Percentiles rank a stretch among this genome's conserved stretches.
Evolutionary conservation across 2,329 filamentous ascomycete genomes (phyloP).

Genomic region (Rutstroemia sp.): DNA sequence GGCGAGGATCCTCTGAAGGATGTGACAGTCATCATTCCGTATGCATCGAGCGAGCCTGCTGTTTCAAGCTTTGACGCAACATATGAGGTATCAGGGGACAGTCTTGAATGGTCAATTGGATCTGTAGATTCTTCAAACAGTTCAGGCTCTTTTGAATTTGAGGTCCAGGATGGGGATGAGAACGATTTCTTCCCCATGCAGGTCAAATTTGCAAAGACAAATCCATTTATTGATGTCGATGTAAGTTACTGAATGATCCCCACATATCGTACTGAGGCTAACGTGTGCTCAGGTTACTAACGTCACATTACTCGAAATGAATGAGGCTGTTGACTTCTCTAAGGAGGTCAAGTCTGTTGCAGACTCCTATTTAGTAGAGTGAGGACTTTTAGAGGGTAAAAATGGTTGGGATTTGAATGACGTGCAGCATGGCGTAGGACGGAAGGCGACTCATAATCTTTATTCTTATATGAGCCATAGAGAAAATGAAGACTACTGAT

Average conservation of each 20-base stretch:
- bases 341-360: slow-evolving; percentile 74
- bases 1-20: slow-evolving; percentile 73
- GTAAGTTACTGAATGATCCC: slow-evolving; percentile 47
- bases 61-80: slow-evolving; percentile 90
- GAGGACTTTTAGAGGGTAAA: slow-evolving; percentile 30
- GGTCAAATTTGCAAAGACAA: slow-evolving; percentile 77
- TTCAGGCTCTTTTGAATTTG: slow-evolving; percentile 89
- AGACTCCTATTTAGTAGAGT: slow-evolving; percentile 72
- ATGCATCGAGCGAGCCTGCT: slow-evolving; percentile 72
- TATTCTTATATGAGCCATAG: slow-evolving; percentile 12
- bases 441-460: slow-evolving; percentile 12
- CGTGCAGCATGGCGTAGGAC: slow-evolving; percentile 23
- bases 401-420: slow-evolving; percentile 12
- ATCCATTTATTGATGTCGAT: slow-evolving; percentile 86
- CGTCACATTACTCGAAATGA: slow-evolving; percentile 65
- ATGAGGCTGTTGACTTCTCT: slow-evolving; percentile 73
- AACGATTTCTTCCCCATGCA: slow-evolving; percentile 98
- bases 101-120: slow-evolving; percentile 89
- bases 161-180: slow-evolving; percentile 79
- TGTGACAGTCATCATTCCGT: slow-evolving; percentile 83
- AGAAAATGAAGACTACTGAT: slow-evolving; percentile 12
- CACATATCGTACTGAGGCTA: slow-evolving; percentile 19
- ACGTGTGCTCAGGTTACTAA: slow-evolving; percentile 49
- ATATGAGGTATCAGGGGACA: slow-evolving; percentile 90
- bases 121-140: slow-evolving; percentile 74